phyloP scores from a whole-genome alignment of 2,329 filamentous ascomycete species.

The Calcarisporium arbuscula region DNA sequence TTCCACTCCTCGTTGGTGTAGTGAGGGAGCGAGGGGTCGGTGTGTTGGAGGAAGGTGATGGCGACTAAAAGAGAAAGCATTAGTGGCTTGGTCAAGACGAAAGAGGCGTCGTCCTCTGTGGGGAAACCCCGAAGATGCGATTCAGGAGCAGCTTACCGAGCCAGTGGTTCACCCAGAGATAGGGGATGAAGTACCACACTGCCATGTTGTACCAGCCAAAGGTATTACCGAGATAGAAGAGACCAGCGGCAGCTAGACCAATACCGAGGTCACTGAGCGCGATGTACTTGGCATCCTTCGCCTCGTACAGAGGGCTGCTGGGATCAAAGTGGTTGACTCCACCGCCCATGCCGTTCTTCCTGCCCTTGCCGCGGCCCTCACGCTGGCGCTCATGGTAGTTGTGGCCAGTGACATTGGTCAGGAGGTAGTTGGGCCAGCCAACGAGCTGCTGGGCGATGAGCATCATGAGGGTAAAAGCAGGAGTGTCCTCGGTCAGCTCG shows the following conservation, averaged over 20 bases:
- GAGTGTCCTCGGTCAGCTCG: conserved; percentile 92
- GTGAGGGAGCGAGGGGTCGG: conserved; percentile 88
- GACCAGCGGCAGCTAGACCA: conserved; percentile 50
- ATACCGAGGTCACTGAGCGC: conserved; percentile 80
- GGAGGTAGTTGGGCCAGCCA: conserved; percentile 89
- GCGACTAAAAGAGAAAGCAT: conserved; percentile 58
- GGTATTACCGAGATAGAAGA: conserved; percentile 65
- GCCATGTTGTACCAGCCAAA: conserved; percentile 83
- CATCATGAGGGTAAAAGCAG: conserved; percentile 68
- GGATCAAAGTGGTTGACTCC: conserved; percentile 97
- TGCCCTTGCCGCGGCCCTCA: conserved; percentile 90
- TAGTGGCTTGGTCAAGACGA: neutral
- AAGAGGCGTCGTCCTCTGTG: too few species aligned
- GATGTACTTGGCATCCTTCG: conserved; percentile 83
- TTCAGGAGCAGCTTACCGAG: conserved; percentile 84
- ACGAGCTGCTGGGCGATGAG: conserved; percentile 80
- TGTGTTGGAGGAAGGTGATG: conserved; percentile 97
- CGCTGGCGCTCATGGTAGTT: conserved; percentile 85
- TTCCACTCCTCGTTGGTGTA: conserved; percentile 85
- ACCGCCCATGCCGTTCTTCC: conserved; percentile 70
- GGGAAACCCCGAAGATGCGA: too few species aligned
- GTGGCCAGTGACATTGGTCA: conserved; percentile 93
- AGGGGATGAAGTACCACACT: conserved; percentile 93
- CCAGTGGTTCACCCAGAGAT: conserved; percentile 99
- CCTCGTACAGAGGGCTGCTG: conserved; percentile 81